Evolutionary conservation across 2,329 filamentous ascomycete genomes (phyloP), one percentile per base, ranked within the genome.

Genomic region (Aspergillus ochraceus): DNA sequence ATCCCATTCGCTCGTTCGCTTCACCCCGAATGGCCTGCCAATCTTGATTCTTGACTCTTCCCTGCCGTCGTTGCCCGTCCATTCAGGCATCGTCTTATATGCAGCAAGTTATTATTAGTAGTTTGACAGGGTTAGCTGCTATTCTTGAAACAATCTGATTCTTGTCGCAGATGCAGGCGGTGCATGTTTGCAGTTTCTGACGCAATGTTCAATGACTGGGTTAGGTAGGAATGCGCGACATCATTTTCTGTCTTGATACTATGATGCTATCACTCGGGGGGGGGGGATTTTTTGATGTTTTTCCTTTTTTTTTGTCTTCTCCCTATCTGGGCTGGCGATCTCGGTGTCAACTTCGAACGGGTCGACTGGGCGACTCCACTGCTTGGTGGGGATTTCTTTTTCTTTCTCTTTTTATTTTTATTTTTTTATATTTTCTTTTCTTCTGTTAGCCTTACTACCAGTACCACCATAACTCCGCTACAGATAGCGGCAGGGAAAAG

Each of bases 1-100:
- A 49, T 56, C 45, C 46, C 54, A 56, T 50, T 56, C 46, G 46
- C 24, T 46, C 9, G 45, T 22, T 47, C 45, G 45, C 19, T 10
- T 47, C 19, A 47, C 36, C 24, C 24, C 24, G 24, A 24, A 42
- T 47, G 22, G 45, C 45, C 19, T 24, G 17, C 36, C 17, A 42
- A 42, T 42, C 36, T 42, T 24, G 24, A 24, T 5, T 24, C 24
- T 24, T 24, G 24, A 24, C 24, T 24, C 24, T 24, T 14, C 36
- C 36, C 36, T 17, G 36, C 12, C 4, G 32, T 36, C 14, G 36
- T 47, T 47, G 45, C 22, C 45, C 45, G 45, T 47, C 45, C 45
- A 46, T 20, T 19, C 42, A 47, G 45, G 22, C 45, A 47, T 22
- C 45, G 45, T 22, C 45, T 47, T 19, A 47, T 47, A 47, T 47